phyloP scores from a whole-genome alignment of 371 early-diverging fungal species.

The Batkoa obscura region DNA sequence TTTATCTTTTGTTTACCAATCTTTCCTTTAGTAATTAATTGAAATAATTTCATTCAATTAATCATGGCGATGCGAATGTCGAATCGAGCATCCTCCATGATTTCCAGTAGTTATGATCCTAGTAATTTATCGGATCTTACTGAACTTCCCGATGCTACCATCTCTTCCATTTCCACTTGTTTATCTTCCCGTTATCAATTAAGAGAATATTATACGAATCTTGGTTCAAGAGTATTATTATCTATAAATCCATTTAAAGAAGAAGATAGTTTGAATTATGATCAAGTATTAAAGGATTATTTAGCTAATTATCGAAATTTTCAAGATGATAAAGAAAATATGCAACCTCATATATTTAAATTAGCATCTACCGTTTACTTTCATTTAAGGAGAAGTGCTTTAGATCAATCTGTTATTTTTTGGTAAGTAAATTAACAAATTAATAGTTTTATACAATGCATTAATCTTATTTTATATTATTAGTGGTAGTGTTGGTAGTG shows the following conservation, averaged over 20 bases:
- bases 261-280: conserved; percentile 30
- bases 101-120: neutral
- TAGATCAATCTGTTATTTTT: conserved; percentile 57
- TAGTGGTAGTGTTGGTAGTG: conserved; percentile 83
- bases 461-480: neutral
- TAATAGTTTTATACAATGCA: neutral
- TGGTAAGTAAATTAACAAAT: conserved; percentile 21
- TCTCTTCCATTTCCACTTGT: conserved; percentile 22
- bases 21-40: neutral
- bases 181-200: conserved; percentile 32
- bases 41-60: neutral
- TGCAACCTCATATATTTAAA: conserved; percentile 74
- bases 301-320: conserved; percentile 38
- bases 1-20: too few relatives aligned
- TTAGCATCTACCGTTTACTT: conserved; percentile 46
- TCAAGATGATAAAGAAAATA: conserved; percentile 8
- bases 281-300: conserved; percentile 38
- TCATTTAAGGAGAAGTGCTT: conserved; percentile 68
- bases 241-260: conserved; percentile 26
- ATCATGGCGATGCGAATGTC: neutral
- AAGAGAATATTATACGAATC: conserved; percentile 36
- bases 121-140: neutral
- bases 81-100: neutral
- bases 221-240: conserved; percentile 33
- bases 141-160: neutral